These are phyloP conservation scores for Epicoccum nigrum DNA, from an alignment of 2,329 filamentous ascomycete species.

Conservation along the genomic window DNA sequence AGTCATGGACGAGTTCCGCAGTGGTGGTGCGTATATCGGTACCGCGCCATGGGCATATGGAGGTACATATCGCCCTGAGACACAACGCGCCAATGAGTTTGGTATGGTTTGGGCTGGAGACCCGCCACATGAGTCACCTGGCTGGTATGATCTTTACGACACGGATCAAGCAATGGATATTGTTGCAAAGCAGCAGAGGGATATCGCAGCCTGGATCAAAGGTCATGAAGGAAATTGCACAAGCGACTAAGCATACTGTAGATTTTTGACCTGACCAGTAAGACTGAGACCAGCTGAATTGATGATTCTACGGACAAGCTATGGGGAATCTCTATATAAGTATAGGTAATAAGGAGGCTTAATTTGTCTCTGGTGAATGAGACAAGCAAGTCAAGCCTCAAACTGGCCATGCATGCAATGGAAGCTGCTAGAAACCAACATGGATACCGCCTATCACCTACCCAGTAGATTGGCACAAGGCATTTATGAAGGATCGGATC, in stretches of 20 bases:
- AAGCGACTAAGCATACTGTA: neutral
- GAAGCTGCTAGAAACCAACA: too few species aligned
- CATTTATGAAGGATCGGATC: too few species aligned
- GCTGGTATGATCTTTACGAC: conserved; percentile 51
- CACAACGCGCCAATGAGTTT: conserved; percentile 46
- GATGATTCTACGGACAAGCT: too few species aligned
- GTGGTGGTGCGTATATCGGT: conserved; percentile 45
- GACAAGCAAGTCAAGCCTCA: too few species aligned
- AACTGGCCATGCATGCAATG: too few species aligned
- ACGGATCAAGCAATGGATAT: conserved; percentile 48
- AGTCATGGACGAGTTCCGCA: conserved; percentile 44
- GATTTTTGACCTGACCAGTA: too few species aligned
- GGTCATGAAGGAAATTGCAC: conserved; percentile 19
- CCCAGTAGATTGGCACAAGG: too few species aligned
- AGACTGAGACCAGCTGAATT: too few species aligned
- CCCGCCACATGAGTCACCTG: conserved; percentile 48
- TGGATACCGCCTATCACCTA: too few species aligned
- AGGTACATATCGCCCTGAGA: conserved; percentile 48
- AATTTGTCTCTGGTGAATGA: too few species aligned
- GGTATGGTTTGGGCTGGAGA: conserved; percentile 52
- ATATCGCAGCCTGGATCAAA: conserved; percentile 38
- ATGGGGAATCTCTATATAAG: too few species aligned
- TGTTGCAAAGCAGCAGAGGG: conserved; percentile 41
- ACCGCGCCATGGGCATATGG: conserved; percentile 50
- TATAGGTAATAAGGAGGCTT: too few species aligned